A percentile compares a stretch with the other conserved stretches of the same genome.
These are phyloP conservation scores for Lentinula edodes DNA, from an alignment of 768 basidiomycete species.

Conservation along the genomic window DNA sequence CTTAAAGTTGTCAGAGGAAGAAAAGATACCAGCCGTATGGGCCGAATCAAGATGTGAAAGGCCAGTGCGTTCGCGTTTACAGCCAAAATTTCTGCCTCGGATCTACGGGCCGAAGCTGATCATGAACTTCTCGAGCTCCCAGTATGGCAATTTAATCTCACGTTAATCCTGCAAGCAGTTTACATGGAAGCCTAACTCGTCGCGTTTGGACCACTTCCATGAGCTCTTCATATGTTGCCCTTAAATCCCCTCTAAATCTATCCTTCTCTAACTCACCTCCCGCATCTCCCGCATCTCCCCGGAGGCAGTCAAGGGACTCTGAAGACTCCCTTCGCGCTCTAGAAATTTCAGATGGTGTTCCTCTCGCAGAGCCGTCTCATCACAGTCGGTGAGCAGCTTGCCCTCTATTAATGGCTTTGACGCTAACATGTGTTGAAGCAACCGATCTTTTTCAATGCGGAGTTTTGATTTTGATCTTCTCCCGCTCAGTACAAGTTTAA, in stretches of 20 bases:
- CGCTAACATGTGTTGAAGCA: constrained; percentile 17
- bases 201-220: neutral
- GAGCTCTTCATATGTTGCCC: constrained; percentile 5
- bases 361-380: constrained; percentile 27
- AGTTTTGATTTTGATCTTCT: constrained; percentile 81
- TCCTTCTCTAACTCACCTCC: constrained; percentile 20
- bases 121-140: neutral
- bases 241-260: constrained; percentile 2
- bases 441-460: constrained; percentile 62
- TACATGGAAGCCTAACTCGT: neutral
- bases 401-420: neutral
- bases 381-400: constrained; percentile 26
- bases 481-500: constrained; percentile 71
- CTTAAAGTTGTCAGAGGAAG: neutral
- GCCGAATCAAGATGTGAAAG: neutral
- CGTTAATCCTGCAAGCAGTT: neutral
- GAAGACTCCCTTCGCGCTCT: constrained; percentile 72
- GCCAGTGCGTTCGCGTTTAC: neutral
- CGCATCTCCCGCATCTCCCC: constrained; percentile 25
- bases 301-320: constrained; percentile 50
- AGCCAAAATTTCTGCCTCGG: neutral
- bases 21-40: neutral
- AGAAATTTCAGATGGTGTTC: constrained; percentile 63
- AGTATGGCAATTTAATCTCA: neutral
- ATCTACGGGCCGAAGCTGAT: neutral